Evolutionary conservation across 169 alveolate species (phyloP).

Genomic region (Eimeria acervulina): DNA sequence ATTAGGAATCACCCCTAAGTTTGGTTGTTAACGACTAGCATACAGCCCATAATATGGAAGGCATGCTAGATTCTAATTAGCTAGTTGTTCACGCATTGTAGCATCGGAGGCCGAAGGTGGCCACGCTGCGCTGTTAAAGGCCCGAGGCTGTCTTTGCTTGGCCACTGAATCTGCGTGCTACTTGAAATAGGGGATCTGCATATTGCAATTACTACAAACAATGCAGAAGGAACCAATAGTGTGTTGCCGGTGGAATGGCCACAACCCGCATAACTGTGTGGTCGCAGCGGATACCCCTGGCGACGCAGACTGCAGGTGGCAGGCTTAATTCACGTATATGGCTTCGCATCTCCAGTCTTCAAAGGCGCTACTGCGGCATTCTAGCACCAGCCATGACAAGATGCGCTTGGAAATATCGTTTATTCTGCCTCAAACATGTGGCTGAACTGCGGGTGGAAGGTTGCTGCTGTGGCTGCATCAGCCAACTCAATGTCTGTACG

Average conservation of each 20-base stretch:
- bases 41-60: background rate
- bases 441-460: slow-evolving; percentile 73
- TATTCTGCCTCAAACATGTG: slow-evolving; percentile 54
- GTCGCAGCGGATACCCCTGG: background rate
- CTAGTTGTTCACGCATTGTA: background rate
- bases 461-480: slow-evolving; percentile 72
- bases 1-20: background rate
- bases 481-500: slow-evolving; percentile 53
- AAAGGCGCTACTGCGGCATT: background rate
- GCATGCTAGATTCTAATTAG: background rate
- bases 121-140: background rate
- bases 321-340: background rate
- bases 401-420: background rate
- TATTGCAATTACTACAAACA: background rate
- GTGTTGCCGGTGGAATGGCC: background rate
- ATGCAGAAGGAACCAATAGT: background rate
- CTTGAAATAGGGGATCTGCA: background rate
- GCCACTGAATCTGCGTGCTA: background rate
- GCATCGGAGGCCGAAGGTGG: background rate
- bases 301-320: background rate
- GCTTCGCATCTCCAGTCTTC: background rate
- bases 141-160: background rate
- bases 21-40: background rate
- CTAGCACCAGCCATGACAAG: background rate
- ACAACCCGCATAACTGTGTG: background rate